These are phyloP conservation scores for Fusarium humuli DNA, from an alignment of 2,329 filamentous ascomycete species.

Conservation along the genomic window DNA sequence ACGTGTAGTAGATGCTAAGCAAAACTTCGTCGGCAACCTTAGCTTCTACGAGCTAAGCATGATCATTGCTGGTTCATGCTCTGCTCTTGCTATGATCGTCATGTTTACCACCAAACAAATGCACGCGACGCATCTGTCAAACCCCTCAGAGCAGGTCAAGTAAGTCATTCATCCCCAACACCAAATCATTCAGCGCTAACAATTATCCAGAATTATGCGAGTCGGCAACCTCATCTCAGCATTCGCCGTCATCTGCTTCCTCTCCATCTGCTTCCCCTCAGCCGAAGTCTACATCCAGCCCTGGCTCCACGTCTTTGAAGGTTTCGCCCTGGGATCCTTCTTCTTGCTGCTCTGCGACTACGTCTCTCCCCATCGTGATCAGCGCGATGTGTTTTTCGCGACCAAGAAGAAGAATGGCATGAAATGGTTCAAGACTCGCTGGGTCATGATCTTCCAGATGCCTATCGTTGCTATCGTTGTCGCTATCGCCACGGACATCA, in stretches of 20 bases:
- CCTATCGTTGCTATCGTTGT: slow-evolving; percentile 25
- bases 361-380: slow-evolving; percentile 28
- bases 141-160: slow-evolving; percentile 42
- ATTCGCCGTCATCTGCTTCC: slow-evolving; percentile 34
- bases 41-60: slow-evolving; percentile 35
- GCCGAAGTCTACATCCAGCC: slow-evolving; percentile 34
- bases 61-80: slow-evolving; percentile 36
- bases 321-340: slow-evolving; percentile 35
- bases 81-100: slow-evolving; percentile 24
- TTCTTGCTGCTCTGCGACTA: slow-evolving; percentile 42
- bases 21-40: slow-evolving; percentile 14
- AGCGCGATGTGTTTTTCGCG: slow-evolving; percentile 41
- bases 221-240: slow-evolving; percentile 32
- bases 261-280: slow-evolving; percentile 20
- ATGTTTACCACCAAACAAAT: slow-evolving; percentile 31
- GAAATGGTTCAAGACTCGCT: slow-evolving; percentile 40
- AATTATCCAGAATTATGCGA: slow-evolving; percentile 22
- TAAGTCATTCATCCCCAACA: background rate
- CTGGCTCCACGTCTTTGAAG: slow-evolving; percentile 36
- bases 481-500: slow-evolving; percentile 30
- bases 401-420: slow-evolving; percentile 34
- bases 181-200: background rate
- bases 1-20: slow-evolving; percentile 19
- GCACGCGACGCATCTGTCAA: slow-evolving; percentile 37
- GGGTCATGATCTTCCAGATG: slow-evolving; percentile 43